A percentile compares a stretch with the other conserved stretches of the same genome.
phyloP scores from a whole-genome alignment of 2,329 filamentous ascomycete species.

The Leptographium radiaticola region DNA sequence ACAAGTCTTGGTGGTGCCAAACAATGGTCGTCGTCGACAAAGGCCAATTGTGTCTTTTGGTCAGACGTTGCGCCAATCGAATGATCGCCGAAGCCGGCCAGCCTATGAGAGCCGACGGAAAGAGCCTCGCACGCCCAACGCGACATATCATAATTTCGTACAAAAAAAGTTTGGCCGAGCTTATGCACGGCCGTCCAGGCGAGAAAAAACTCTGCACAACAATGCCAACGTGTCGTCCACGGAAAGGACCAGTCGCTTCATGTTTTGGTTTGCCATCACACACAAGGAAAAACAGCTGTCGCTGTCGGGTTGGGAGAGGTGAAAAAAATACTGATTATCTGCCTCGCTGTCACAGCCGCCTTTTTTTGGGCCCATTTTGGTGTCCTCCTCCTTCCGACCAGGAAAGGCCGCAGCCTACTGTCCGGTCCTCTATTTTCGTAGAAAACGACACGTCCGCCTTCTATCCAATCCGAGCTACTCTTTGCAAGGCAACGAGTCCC shows the following conservation, averaged over 20 bases:
- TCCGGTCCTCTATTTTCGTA: background rate
- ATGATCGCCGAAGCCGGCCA: background rate
- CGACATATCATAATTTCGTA: background rate
- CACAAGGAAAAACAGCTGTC: background rate
- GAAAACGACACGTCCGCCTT: background rate
- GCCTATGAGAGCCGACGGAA: constrained; percentile 4
- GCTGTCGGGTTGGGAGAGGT: background rate
- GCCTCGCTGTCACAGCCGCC: no score
- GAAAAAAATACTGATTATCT: no score
- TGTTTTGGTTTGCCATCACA: no score
- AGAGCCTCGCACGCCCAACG: constrained; percentile 3
- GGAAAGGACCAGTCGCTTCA: no score
- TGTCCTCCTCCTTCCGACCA: no score
- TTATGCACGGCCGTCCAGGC: background rate
- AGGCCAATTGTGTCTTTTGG: no score
- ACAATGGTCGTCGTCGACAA: no score
- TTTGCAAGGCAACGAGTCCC: background rate
- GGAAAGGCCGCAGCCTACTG: background rate
- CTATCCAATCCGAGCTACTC: background rate
- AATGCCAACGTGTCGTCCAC: background rate
- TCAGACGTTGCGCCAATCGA: background rate
- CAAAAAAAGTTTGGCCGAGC: background rate
- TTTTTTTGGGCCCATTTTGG: no score
- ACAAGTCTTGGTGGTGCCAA: no score
- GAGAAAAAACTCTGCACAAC: background rate